These are phyloP conservation scores for Pilasporangium apinafurcum DNA, from an alignment of 352 stramenopile species.

Conservation along the genomic window DNA sequence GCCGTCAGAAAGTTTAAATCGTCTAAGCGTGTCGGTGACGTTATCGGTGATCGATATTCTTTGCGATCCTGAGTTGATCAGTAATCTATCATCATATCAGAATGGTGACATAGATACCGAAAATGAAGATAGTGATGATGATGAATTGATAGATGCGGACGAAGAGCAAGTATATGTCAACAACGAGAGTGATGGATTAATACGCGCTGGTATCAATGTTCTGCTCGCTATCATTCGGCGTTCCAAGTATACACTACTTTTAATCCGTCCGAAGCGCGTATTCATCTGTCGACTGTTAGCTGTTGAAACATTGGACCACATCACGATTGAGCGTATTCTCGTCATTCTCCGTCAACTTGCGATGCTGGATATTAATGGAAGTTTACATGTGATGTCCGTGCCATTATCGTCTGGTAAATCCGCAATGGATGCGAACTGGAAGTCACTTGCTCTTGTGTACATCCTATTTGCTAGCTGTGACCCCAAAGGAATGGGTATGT, in stretches of 20 bases:
- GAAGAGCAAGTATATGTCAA: constrained; percentile 53
- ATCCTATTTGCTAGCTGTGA: constrained; percentile 70
- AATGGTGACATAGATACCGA: constrained; percentile 13
- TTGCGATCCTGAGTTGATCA: constrained; percentile 44
- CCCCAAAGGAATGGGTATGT: constrained; percentile 75
- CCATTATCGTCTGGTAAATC: constrained; percentile 18
- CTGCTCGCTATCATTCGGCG: constrained; percentile 62
- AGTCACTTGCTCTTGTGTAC: constrained; percentile 59
- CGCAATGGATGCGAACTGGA: constrained; percentile 56
- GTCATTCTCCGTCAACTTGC: constrained; percentile 60
- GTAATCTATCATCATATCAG: constrained; percentile 26
- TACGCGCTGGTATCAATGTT: constrained; percentile 62
- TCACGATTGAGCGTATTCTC: constrained; percentile 60
- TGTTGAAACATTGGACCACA: constrained; percentile 67
- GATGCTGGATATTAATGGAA: constrained; percentile 22
- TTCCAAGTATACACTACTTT: constrained; percentile 58
- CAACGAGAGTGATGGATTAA: constrained; percentile 57
- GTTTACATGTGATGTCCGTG: constrained; percentile 6
- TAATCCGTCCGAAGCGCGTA: constrained; percentile 59
- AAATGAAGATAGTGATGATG: constrained; percentile 21
- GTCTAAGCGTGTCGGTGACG: constrained; percentile 37
- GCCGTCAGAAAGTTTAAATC: constrained; percentile 57
- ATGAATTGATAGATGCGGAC: constrained; percentile 38
- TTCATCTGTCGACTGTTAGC: constrained; percentile 70
- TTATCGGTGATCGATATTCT: constrained; percentile 52